Conservation (phyloP, 805 yeast species). For the Starmera dryadoides region DNA sequence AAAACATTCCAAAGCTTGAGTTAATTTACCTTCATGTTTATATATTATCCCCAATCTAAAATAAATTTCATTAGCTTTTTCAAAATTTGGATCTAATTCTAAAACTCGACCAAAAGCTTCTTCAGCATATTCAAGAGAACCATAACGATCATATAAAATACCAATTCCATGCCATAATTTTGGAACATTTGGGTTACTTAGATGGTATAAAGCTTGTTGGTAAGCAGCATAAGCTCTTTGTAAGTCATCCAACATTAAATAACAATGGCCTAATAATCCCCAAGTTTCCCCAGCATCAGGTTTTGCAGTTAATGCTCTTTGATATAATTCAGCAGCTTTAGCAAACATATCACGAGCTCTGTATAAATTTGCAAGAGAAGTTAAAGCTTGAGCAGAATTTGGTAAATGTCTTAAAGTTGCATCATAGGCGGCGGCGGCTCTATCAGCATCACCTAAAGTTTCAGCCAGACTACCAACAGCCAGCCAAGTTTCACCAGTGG, state of each 20-base stretch:
- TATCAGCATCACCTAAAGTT: conserved; percentile 77
- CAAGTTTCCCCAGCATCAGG: conserved; percentile 94
- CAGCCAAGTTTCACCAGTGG: conserved; percentile 80
- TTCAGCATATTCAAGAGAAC: conserved; percentile 94
- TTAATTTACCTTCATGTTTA: conserved; percentile 86
- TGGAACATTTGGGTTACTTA: conserved; percentile 92
- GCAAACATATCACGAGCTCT: conserved; percentile 85
- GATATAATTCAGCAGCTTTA: conserved; percentile 91
- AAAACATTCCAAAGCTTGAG: conserved; percentile 89
- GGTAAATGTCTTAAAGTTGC: conserved; percentile 83
- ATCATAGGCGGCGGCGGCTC: conserved; percentile 85
- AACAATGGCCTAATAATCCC: conserved; percentile 96
- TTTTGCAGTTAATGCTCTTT: conserved; percentile 71
- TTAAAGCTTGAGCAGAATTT: conserved; percentile 75
- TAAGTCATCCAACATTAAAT: conserved; percentile 90
- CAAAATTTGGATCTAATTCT: conserved; percentile 93
- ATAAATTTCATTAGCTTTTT: conserved; percentile 92
- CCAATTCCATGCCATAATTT: conserved; percentile 99
- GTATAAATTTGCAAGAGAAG: conserved; percentile 81
- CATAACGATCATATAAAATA: conserved; percentile 91
- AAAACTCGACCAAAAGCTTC: conserved; percentile 96
- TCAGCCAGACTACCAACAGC: conserved; percentile 89
- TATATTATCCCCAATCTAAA: conserved; percentile 94
- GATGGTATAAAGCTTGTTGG: conserved; percentile 88
- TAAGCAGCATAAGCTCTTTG: conserved; percentile 95